Evolutionary conservation across 495 filamentous ascomycete genomes (phyloP), one percentile per base, ranked within the genome.

Genomic region (Trichoderma erinaceum): DNA sequence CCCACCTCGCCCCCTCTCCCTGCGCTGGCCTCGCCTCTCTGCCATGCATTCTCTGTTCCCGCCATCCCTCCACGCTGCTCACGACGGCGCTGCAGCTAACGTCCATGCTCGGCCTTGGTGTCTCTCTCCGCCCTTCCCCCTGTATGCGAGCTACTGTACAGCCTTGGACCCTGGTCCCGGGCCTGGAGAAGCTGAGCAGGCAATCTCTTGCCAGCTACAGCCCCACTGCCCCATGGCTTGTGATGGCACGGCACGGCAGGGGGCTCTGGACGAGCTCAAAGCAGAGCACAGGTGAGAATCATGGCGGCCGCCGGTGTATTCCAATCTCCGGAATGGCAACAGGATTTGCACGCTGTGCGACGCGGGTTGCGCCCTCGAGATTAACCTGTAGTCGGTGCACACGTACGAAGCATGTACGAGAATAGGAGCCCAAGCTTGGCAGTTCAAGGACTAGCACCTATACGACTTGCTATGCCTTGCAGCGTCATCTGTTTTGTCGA

Each of bases 1-100:
- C 56, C 56, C 48, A 23, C 48, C 56, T 29, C 16, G 3, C 56
- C 56, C 52, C 23, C 25, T 61, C 56, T 29, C 56, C 56, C 56
- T 32, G 25, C 56, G 5, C 13, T 29, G 23, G 27, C 23, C n/a
- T 32, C 25, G 23, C 25, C 12, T 13, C 56, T 29, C 23, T 29
- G 8, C 56, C 48, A 15, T 32, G 8, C 27, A 13, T 15, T 32
- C 25, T 23, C 29, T 61, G 23, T 21, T 56, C 21, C 29, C 25
- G 56, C 29, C 56, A 61, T 61, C 25, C 56, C 56, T 61, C 27
- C 56, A 32, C 27, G 27, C 27, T 32, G 56, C 56, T 29, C 56
- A 61, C 29, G 27, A 32, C 56, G 56, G 56, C 16, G 56, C 56
- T 61, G 56, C 56, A 61, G 56, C 56, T 61, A 61, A 18, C 25